phyloP scores from a whole-genome alignment of 345 rosid genomes.

The Pseudoturritis turrita region DNA sequence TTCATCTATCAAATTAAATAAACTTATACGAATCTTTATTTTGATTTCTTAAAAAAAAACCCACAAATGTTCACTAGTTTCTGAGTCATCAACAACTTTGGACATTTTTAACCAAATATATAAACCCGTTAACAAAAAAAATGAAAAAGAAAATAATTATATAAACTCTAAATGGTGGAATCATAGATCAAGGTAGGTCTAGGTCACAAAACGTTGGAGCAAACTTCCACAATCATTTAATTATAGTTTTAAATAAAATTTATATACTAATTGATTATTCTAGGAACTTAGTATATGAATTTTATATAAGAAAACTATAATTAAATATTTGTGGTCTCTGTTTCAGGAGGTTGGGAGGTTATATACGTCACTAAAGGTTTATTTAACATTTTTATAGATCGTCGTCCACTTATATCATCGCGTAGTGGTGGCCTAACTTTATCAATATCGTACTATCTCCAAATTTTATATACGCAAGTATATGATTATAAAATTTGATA shows the following conservation, averaged over 20 bases:
- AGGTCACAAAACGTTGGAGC: slow-evolving; percentile 19
- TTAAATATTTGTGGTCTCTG: slow-evolving; percentile 2
- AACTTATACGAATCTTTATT: not conserved
- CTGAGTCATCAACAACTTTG: slow-evolving; percentile 27
- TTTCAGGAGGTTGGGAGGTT: slow-evolving; percentile 4
- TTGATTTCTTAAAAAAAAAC: not conserved
- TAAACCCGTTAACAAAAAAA: too few relatives aligned
- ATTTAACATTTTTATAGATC: not conserved
- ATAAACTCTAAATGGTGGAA: not conserved
- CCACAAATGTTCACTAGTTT: not conserved
- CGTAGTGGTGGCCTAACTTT: slow-evolving; percentile 32
- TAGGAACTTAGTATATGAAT: not conserved
- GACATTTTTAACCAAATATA: not conserved
- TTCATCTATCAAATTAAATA: not conserved
- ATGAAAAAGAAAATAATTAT: not conserved
- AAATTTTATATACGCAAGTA: slow-evolving; percentile 12
- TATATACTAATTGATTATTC: not conserved
- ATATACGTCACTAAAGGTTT: not conserved
- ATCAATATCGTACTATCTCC: slow-evolving; percentile 19
- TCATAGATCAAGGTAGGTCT: not conserved
- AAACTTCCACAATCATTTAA: not conserved
- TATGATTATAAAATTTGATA: not conserved
- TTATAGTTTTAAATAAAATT: too few relatives aligned
- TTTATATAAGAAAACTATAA: not conserved
- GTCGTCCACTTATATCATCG: slow-evolving; percentile 26